Percentiles rank a stretch among this genome's conserved stretches.
Evolutionary conservation across 495 filamentous ascomycete species (phyloP).

Genomic region (Zalerion maritima): DNA sequence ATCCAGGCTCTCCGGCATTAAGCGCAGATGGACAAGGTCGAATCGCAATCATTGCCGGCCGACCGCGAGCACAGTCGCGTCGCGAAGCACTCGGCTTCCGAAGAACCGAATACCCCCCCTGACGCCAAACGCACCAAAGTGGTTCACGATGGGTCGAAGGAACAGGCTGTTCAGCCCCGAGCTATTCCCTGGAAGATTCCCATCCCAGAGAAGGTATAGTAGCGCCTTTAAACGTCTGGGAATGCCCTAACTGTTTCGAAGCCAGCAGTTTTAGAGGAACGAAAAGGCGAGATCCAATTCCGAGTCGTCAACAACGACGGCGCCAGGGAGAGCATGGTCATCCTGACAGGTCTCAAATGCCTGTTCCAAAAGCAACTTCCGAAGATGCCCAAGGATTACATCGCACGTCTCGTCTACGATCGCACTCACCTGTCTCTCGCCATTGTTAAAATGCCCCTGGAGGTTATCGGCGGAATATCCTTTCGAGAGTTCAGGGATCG

Average conservation of each 20-base stretch:
- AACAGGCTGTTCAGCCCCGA: too few species aligned
- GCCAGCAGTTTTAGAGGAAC: constrained; percentile 55
- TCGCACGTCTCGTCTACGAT: constrained; percentile 65
- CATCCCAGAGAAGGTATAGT: constrained; percentile 54
- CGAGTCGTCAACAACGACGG: constrained; percentile 71
- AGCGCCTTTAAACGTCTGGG: not conserved
- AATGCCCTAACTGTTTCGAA: constrained; percentile 3
- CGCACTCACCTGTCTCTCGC: constrained; percentile 68
- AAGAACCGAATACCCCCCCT: too few species aligned
- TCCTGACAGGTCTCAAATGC: constrained; percentile 63
- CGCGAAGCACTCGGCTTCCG: too few species aligned
- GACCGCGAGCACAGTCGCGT: too few species aligned
- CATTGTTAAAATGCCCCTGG: constrained; percentile 62
- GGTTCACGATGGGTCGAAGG: too few species aligned
- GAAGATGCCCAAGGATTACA: constrained; percentile 77
- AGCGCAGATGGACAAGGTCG: too few species aligned
- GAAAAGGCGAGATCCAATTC: constrained; percentile 65
- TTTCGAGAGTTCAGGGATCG: constrained; percentile 63
- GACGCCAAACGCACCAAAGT: too few species aligned
- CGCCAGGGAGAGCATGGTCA: constrained; percentile 51
- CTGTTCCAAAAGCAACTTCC: constrained; percentile 75
- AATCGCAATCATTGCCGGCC: too few species aligned
- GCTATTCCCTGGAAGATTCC: constrained; percentile 24
- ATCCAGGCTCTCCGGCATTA: too few species aligned
- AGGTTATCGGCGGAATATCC: constrained; percentile 63